Conservation (phyloP, 805 yeast species). For the Lachancea quebecensis region DNA sequence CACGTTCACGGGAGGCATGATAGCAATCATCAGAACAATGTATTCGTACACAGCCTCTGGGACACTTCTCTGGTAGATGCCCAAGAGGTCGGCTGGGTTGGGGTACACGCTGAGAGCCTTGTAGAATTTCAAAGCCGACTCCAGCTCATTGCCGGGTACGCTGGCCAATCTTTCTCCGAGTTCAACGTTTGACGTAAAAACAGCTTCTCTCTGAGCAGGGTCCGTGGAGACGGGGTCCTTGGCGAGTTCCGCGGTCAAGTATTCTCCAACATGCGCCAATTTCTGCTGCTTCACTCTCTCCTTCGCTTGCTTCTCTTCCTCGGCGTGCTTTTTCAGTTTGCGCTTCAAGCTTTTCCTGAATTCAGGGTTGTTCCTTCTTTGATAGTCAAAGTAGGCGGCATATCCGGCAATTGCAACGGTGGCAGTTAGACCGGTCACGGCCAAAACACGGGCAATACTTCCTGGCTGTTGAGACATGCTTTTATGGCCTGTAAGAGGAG, state of each 20-base stretch:
- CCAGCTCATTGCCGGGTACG: slow-evolving; percentile 59
- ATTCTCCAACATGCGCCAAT: slow-evolving; percentile 52
- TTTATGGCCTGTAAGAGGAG: not conserved
- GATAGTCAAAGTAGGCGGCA: slow-evolving; percentile 85
- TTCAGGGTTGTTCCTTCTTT: slow-evolving; percentile 72
- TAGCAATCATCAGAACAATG: slow-evolving; percentile 82
- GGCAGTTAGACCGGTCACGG: slow-evolving; percentile 37
- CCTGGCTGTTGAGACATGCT: slow-evolving; percentile 19
- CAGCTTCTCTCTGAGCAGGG: slow-evolving; percentile 61
- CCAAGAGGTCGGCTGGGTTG: slow-evolving; percentile 85
- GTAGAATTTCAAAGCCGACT: slow-evolving; percentile 87
- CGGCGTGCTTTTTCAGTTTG: slow-evolving; percentile 54
- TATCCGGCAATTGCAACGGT: slow-evolving; percentile 61
- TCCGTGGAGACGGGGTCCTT: slow-evolving; percentile 72
- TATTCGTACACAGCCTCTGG: slow-evolving; percentile 77
- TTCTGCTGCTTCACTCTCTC: slow-evolving; percentile 55
- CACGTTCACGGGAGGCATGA: slow-evolving; percentile 79
- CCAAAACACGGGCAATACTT: slow-evolving; percentile 16
- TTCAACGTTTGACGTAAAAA: slow-evolving; percentile 78
- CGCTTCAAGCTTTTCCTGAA: slow-evolving; percentile 74
- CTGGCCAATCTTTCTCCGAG: slow-evolving; percentile 75
- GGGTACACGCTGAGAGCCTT: slow-evolving; percentile 92
- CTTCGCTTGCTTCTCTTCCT: slow-evolving; percentile 45
- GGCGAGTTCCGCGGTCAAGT: slow-evolving; percentile 56
- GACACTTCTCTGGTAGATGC: slow-evolving; percentile 82